Evolutionary conservation across 2,329 filamentous ascomycete species (phyloP).

Genomic region (Penicillium hesseltinei): DNA sequence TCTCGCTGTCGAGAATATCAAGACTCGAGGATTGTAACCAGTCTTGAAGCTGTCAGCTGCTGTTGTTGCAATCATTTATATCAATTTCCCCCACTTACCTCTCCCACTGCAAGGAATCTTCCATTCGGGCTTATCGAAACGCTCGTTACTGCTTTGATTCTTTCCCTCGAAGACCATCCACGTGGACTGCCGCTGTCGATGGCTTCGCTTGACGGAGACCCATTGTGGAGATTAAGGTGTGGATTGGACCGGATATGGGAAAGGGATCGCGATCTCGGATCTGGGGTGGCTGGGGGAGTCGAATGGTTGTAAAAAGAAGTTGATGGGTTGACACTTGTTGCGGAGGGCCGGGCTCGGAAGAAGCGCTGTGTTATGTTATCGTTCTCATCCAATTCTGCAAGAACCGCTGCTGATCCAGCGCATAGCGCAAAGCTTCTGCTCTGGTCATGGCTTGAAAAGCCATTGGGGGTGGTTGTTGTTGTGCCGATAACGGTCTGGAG

Average conservation of each 20-base stretch:
- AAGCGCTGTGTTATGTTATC: slow-evolving; percentile 72
- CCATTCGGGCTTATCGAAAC: slow-evolving; percentile 85
- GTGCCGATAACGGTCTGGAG: slow-evolving; percentile 86
- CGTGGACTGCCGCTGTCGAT: slow-evolving; percentile 62
- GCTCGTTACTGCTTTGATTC: slow-evolving; percentile 91
- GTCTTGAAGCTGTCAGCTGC: slow-evolving; percentile 54
- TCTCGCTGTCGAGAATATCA: slow-evolving; percentile 78
- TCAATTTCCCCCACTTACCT: slow-evolving; percentile 50
- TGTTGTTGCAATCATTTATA: neutral
- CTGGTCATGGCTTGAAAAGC: slow-evolving; percentile 76
- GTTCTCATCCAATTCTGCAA: slow-evolving; percentile 73
- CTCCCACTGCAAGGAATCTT: slow-evolving; percentile 83
- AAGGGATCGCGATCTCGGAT: slow-evolving; percentile 59
- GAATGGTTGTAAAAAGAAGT: slow-evolving; percentile 53
- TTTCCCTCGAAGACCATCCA: slow-evolving; percentile 84
- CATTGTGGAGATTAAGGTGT: slow-evolving; percentile 43
- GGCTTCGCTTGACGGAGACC: slow-evolving; percentile 52
- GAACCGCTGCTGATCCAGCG: slow-evolving; percentile 88
- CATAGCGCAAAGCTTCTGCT: slow-evolving; percentile 78
- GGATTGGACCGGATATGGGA: slow-evolving; percentile 50
- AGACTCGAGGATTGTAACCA: slow-evolving; percentile 84
- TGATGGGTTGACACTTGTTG: slow-evolving; percentile 65
- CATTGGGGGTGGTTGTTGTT: slow-evolving; percentile 78
- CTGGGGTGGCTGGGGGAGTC: slow-evolving; percentile 57
- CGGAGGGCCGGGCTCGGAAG: slow-evolving; percentile 76